Evolutionary conservation across 257 asterid genomes (phyloP).

Genomic region (Solanum rostratum): DNA sequence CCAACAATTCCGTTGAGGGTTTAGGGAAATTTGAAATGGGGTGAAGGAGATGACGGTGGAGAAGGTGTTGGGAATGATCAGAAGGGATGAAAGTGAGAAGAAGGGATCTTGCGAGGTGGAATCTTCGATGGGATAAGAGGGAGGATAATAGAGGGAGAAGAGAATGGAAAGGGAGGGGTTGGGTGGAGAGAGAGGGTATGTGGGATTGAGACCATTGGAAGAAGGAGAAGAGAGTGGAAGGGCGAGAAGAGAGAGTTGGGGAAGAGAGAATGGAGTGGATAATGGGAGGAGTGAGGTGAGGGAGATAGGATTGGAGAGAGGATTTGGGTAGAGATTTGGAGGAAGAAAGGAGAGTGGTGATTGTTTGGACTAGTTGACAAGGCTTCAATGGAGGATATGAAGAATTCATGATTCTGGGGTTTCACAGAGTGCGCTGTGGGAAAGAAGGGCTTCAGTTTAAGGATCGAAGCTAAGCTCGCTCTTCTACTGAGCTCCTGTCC

Average conservation of each 20-base stretch:
- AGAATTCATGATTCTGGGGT: background rate
- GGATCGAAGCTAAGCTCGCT: too few species aligned
- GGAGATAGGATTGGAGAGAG: background rate
- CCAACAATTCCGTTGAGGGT: background rate
- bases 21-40: background rate
- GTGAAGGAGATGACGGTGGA: background rate
- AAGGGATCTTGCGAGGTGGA: background rate
- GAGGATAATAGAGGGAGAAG: background rate
- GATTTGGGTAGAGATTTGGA: background rate
- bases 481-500: too few species aligned
- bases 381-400: background rate
- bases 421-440: background rate
- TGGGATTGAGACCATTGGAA: background rate
- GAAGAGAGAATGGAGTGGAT: background rate
- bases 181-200: background rate
- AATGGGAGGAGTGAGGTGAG: background rate
- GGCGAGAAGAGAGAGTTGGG: background rate
- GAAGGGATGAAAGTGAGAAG: background rate
- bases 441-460: background rate
- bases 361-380: background rate
- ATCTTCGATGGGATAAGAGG: background rate
- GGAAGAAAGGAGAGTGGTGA: background rate
- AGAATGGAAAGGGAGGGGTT: background rate
- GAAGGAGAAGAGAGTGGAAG: background rate
- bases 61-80: background rate